Percentiles rank a stretch among this genome's conserved stretches.
phyloP scores from a whole-genome alignment of 179 eudicot species.

The Amaranthus tricolor region DNA sequence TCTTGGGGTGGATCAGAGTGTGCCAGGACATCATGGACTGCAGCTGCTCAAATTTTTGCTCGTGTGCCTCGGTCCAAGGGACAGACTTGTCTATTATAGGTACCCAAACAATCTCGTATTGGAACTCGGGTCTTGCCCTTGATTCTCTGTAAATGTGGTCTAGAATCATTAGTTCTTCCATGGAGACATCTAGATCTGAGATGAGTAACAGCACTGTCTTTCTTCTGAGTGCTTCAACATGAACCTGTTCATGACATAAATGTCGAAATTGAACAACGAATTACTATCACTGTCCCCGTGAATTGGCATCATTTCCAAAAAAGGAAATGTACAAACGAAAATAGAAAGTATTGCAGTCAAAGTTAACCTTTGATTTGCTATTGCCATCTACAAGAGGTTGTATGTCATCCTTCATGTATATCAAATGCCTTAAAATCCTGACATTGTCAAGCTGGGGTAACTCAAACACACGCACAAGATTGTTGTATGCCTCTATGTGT shows the following conservation, averaged over 20 bases:
- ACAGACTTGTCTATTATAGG: constrained; percentile 46
- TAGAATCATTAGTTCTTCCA: constrained; percentile 55
- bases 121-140: constrained; percentile 38
- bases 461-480: constrained; percentile 54
- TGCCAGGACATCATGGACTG: constrained; percentile 74
- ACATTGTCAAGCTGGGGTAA: constrained; percentile 54
- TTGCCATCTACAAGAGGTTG: constrained; percentile 55
- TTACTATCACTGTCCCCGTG: no score
- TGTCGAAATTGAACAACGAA: no score
- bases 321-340: not conserved
- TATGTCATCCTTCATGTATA: constrained; percentile 57
- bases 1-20: constrained; percentile 54
- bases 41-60: constrained; percentile 44
- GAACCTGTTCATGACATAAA: constrained; percentile 41
- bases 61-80: constrained; percentile 45
- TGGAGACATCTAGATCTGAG: constrained; percentile 63
- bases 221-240: constrained; percentile 59
- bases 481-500: constrained; percentile 40
- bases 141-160: constrained; percentile 48
- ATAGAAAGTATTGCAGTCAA: not conserved
- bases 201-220: constrained; percentile 70
- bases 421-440: constrained; percentile 56
- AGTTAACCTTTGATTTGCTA: constrained; percentile 41
- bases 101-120: constrained; percentile 79
- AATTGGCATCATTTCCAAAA: not conserved